Conservation (phyloP, 2,329 filamentous ascomycete genomes). For the Curvularia sp. region DNA sequence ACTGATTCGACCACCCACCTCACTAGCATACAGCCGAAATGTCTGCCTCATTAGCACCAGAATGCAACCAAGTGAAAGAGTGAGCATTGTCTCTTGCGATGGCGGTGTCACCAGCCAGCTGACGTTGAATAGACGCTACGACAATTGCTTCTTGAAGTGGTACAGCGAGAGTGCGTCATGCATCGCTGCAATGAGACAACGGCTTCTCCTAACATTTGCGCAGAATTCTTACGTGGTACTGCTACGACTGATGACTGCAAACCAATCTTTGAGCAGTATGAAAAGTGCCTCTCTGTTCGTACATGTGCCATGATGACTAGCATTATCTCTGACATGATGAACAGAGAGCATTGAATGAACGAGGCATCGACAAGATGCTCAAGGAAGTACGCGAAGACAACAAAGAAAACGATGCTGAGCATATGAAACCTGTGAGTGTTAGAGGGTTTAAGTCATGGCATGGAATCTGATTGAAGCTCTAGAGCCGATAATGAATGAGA, state of each 20-base stretch:
- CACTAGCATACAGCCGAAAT: conserved; percentile 49
- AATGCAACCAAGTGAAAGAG: conserved; percentile 97
- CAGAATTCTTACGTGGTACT: conserved; percentile 85
- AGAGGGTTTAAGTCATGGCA: not conserved
- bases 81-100: conserved; percentile 55
- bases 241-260: conserved; percentile 87
- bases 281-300: conserved; percentile 80
- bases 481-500: conserved; percentile 13
- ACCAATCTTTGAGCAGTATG: conserved; percentile 85
- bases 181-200: not conserved
- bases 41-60: conserved; percentile 92
- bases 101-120: not conserved
- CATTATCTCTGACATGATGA: conserved; percentile 15
- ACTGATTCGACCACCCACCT: conserved; percentile 6
- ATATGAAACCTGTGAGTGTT: conserved; percentile 57
- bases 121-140: conserved; percentile 73
- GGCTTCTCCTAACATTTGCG: not conserved
- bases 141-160: conserved; percentile 98
- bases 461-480: conserved; percentile 5
- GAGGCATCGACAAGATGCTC: conserved; percentile 91
- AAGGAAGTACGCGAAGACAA: conserved; percentile 90
- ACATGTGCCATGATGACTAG: not conserved
- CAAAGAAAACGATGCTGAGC: conserved; percentile 80
- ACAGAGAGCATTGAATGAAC: conserved; percentile 83
- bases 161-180: conserved; percentile 87